Evolutionary conservation across 768 basidiomycete species (phyloP).

Genomic region (Obba rivulosa): DNA sequence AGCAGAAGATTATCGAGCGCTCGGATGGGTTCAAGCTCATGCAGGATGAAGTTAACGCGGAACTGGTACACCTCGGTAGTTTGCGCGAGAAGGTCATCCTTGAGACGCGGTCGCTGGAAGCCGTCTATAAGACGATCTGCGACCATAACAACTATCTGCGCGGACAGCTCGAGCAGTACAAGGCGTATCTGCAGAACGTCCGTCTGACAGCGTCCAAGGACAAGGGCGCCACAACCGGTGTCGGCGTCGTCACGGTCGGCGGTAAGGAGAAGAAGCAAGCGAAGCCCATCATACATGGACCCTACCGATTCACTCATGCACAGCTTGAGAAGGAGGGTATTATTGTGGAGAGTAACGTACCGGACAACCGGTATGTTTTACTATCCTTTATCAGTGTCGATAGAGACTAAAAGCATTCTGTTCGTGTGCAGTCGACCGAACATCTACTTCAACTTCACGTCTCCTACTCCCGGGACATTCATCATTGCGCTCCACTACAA

Average conservation of each 20-base stretch:
- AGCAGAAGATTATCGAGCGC: slow-evolving; percentile 78
- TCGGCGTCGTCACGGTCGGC: slow-evolving; percentile 92
- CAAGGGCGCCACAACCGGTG: slow-evolving; percentile 80
- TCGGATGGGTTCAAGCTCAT: slow-evolving; percentile 87
- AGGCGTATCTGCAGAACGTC: slow-evolving; percentile 97
- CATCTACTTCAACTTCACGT: slow-evolving; percentile 98
- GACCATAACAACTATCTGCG: slow-evolving; percentile 98
- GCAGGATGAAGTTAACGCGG: slow-evolving; percentile 95
- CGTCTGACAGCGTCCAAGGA: slow-evolving; percentile 85
- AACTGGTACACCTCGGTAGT: slow-evolving; percentile 95
- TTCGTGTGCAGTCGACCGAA: slow-evolving; percentile 73
- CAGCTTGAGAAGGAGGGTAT: slow-evolving; percentile 99
- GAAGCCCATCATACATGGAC: slow-evolving; percentile 85
- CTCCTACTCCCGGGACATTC: slow-evolving; percentile 96
- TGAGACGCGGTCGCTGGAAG: slow-evolving; percentile 89
- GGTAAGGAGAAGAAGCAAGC: slow-evolving; percentile 94
- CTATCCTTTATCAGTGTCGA: not conserved
- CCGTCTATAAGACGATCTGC: slow-evolving; percentile 98
- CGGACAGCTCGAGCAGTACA: slow-evolving; percentile 97
- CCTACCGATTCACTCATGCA: slow-evolving; percentile 96
- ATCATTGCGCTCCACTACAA: slow-evolving; percentile 99
- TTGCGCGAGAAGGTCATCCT: slow-evolving; percentile 90
- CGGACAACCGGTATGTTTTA: slow-evolving; percentile 81
- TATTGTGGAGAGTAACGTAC: slow-evolving; percentile 98
- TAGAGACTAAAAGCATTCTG: slow-evolving; percentile 6